Conservation (phyloP, 768 basidiomycete genomes). For the Naganishia antarctica region DNA sequence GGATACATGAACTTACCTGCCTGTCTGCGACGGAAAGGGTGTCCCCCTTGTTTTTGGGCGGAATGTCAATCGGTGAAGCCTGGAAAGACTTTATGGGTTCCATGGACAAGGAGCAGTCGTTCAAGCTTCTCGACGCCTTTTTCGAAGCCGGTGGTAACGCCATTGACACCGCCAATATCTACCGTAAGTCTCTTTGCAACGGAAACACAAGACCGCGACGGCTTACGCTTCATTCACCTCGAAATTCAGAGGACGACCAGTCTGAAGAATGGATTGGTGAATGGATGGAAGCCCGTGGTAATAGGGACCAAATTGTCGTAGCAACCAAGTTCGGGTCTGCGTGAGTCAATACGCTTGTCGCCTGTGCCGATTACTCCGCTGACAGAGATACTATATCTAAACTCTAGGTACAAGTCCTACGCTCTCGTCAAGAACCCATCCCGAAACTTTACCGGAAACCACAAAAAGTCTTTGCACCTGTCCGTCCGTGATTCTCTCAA, state of each 20-base stretch:
- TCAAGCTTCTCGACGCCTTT: conserved; percentile 30
- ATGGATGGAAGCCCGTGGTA: conserved; percentile 53
- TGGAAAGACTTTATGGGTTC: conserved; percentile 43
- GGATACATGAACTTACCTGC: too few species aligned
- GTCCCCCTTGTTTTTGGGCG: conserved; percentile 43
- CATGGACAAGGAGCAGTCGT: conserved; percentile 31
- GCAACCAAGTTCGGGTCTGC: conserved; percentile 43
- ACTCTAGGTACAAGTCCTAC: conserved; percentile 20
- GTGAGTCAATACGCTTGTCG: not conserved
- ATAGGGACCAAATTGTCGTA: conserved; percentile 54
- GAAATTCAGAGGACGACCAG: conserved; percentile 53
- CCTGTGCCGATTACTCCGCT: not conserved
- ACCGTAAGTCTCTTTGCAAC: conserved; percentile 51
- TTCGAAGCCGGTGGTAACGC: conserved; percentile 55
- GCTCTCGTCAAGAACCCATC: conserved; percentile 23
- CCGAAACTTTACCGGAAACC: conserved; percentile 55
- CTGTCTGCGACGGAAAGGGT: conserved; percentile 24
- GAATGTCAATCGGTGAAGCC: conserved; percentile 44
- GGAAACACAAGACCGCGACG: not conserved
- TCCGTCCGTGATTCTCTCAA: conserved; percentile 38
- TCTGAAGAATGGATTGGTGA: conserved; percentile 59
- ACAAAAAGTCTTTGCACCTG: conserved; percentile 52
- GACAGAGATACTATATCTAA: not conserved
- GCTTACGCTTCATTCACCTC: conserved; percentile 39
- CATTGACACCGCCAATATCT: conserved; percentile 55